Conservation (phyloP, 1,284 basidiomycete species). For the Stereum hirsutum region DNA sequence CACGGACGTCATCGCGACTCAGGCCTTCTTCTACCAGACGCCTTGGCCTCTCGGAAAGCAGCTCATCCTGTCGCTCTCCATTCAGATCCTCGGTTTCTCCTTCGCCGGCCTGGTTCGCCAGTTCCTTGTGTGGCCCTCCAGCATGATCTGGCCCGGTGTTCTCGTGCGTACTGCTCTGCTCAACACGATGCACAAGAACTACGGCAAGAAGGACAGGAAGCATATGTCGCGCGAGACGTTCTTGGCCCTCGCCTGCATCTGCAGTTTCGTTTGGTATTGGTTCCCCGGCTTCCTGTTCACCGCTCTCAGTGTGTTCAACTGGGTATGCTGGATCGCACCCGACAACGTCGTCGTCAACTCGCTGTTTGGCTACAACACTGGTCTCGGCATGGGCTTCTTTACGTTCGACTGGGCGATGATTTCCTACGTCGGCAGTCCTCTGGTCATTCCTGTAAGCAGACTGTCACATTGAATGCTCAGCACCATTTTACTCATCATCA, state of each 20-base stretch:
- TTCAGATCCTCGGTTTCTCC: conserved; percentile 72
- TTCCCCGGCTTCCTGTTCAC: conserved; percentile 80
- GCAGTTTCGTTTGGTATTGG: conserved; percentile 74
- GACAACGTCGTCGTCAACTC: conserved; percentile 76
- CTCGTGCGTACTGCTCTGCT: conserved; percentile 87
- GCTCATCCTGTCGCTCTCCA: conserved; percentile 61
- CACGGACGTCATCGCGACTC: conserved; percentile 61
- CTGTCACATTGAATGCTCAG: no score
- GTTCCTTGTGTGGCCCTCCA: conserved; percentile 83
- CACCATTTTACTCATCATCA: neutral
- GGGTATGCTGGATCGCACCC: conserved; percentile 92
- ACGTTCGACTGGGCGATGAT: conserved; percentile 93
- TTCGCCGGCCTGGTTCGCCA: conserved; percentile 74
- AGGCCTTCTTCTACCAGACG: conserved; percentile 62
- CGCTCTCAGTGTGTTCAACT: conserved; percentile 75
- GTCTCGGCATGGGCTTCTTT: conserved; percentile 77
- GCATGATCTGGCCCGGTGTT: conserved; percentile 95
- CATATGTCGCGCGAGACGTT: conserved; percentile 74
- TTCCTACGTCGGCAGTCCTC: conserved; percentile 69
- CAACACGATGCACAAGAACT: conserved; percentile 85
- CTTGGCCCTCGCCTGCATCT: conserved; percentile 53
- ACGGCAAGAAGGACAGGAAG: conserved; percentile 54
- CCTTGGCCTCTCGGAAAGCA: conserved; percentile 47
- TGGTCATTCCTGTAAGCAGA: conserved; percentile 74
- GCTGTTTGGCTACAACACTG: conserved; percentile 69